Percentiles rank a stretch among this genome's conserved stretches.
phyloP scores from a whole-genome alignment of 345 rosid species.

The Citrus trifoliata region DNA sequence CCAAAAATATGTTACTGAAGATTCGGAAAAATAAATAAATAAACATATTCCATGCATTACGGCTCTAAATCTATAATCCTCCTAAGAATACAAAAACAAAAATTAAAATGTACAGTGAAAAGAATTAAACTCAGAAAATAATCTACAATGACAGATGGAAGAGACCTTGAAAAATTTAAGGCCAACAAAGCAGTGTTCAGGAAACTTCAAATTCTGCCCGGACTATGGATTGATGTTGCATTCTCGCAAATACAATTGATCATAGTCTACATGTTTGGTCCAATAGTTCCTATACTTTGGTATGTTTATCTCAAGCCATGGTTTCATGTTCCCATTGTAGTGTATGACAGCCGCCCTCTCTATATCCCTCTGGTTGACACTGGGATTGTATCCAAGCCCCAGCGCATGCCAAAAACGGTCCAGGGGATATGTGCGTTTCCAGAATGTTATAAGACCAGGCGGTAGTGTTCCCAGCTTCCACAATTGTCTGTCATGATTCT shows the following conservation, averaged over 20 bases:
- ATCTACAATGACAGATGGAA: slow-evolving; percentile 1
- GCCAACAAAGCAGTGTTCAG: background rate
- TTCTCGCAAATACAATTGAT: slow-evolving; percentile 50
- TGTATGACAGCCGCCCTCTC: slow-evolving; percentile 75
- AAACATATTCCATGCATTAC: background rate
- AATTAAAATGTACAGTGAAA: slow-evolving; percentile 15
- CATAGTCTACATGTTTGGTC: slow-evolving; percentile 61
- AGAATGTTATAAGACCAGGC: slow-evolving; percentile 85
- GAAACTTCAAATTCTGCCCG: background rate
- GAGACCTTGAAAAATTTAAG: slow-evolving; percentile 6
- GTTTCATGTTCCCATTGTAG: slow-evolving; percentile 82
- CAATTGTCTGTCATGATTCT: slow-evolving; percentile 68
- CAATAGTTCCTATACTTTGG: slow-evolving; percentile 54
- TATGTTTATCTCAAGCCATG: slow-evolving; percentile 83
- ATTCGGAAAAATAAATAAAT: background rate
- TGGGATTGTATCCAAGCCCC: slow-evolving; percentile 87
- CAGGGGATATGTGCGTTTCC: slow-evolving; percentile 57
- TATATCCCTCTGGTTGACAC: slow-evolving; percentile 62
- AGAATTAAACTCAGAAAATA: slow-evolving; percentile 7
- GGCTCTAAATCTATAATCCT: slow-evolving; percentile 13
- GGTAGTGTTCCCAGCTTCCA: slow-evolving; percentile 90
- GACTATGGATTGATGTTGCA: slow-evolving; percentile 72
- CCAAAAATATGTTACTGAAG: background rate
- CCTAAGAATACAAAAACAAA: slow-evolving; percentile 15
- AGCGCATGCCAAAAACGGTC: slow-evolving; percentile 70